A percentile compares a stretch with the other conserved stretches of the same genome.
phyloP scores from a whole-genome alignment of 495 filamentous ascomycete species.

The Chaetomium fimeti region DNA sequence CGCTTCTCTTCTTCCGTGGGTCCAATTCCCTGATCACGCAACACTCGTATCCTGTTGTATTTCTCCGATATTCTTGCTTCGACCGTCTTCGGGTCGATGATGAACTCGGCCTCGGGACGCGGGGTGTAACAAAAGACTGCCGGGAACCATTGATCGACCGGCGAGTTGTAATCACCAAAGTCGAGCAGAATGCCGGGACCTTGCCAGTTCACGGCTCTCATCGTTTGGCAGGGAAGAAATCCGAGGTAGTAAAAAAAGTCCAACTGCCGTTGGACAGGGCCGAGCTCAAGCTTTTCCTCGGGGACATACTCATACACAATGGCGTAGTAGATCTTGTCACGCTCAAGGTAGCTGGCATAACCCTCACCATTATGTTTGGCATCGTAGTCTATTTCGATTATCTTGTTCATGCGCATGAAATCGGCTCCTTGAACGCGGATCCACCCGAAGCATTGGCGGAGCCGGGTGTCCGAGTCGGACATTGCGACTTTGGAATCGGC shows the following conservation, averaged over 20 bases:
- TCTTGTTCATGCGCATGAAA: constrained; percentile 1
- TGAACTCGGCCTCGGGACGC: background rate
- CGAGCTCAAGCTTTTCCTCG: background rate
- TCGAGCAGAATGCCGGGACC: constrained; percentile 14
- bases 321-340: background rate
- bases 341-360: background rate
- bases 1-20: background rate
- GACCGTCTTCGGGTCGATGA: background rate
- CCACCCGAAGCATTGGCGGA: constrained; percentile 17
- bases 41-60: background rate
- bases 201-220: background rate
- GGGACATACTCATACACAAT: constrained; percentile 18
- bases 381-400: background rate
- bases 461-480: background rate
- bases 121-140: background rate
- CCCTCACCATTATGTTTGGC: background rate
- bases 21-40: background rate
- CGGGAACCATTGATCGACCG: constrained; percentile 9
- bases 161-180: constrained; percentile 15
- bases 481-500: background rate
- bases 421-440: constrained; percentile 8
- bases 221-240: background rate
- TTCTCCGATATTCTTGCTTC: background rate
- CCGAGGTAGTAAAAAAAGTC: constrained; percentile 14
- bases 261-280: background rate